Evolutionary conservation across 768 basidiomycete genomes (phyloP).

Genomic region (Tulasnella sp.): DNA sequence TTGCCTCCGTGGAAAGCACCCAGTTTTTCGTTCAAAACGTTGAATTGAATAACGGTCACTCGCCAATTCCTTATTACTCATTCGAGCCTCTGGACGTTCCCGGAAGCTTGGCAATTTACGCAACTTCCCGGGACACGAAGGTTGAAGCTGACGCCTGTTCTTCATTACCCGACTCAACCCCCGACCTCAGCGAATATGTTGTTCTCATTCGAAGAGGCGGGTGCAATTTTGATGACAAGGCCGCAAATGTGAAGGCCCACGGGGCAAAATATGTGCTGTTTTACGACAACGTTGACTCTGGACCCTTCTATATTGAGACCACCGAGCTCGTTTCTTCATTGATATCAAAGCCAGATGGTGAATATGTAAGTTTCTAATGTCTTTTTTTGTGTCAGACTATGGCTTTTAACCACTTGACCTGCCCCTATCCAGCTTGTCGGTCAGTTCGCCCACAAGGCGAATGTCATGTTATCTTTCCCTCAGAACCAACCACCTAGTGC

Average conservation of each 20-base stretch:
- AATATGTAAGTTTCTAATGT: background rate
- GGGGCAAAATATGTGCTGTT: conserved; percentile 50
- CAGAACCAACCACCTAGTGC: background rate
- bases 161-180: conserved; percentile 36
- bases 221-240: conserved; percentile 44
- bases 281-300: conserved; percentile 33
- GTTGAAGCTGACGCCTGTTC: conserved; percentile 39
- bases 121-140: conserved; percentile 37
- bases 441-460: background rate
- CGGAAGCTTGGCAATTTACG: conserved; percentile 39
- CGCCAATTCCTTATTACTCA: conserved; percentile 53
- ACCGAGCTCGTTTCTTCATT: conserved; percentile 38
- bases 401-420: background rate
- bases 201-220: conserved; percentile 40
- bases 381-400: background rate
- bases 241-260: conserved; percentile 52
- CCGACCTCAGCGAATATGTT: conserved; percentile 38
- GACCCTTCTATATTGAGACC: conserved; percentile 44
- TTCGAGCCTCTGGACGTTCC: conserved; percentile 34
- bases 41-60: conserved; percentile 35
- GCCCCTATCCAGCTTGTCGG: background rate
- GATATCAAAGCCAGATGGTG: conserved; percentile 55
- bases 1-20: conserved; percentile 35
- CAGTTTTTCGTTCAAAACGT: background rate
- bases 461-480: conserved; percentile 13